Base-by-base conservation (phyloP, 192 early-diverging fungal genomes). In the Allomyces arbusculus region DNA sequence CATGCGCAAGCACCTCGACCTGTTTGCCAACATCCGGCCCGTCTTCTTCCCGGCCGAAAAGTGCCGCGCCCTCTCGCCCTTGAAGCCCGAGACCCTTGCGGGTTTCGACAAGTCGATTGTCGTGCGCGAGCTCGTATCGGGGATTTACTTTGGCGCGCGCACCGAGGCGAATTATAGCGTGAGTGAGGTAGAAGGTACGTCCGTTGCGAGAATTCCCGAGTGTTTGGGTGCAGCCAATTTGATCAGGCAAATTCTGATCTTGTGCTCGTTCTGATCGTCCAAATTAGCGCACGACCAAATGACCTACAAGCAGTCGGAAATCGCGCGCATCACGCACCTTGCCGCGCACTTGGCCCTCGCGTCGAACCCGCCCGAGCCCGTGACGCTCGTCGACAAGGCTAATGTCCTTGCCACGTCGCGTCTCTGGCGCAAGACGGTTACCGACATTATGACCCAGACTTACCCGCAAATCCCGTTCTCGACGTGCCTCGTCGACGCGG, bases 381-480 rank as follows among this genome's bases (percentile, higher is more conserved):
- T 99, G 71, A 94, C 91, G 69, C 95, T 92, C 24, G 89, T 99
- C 66, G 95, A 99, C 83, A 99, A 99, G 80, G 94, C 94, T 65
- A 99, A 99, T 73, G 95, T 99, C 2, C 79, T 97, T 62, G 95
- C 95, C 24, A 89, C 93, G 1, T 99, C 95, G 22, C 87, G 95
- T 73, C 85, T 99, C 64, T 99, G 95, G 95, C 88, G 94, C 68
- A 86, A 85, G 67, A 86, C 87, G 23, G 95, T 97, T 23, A 91
- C 90, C 1, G 88, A 95, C 65, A 91, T 88, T 12, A 76, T 99
- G 33, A 72, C 78, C 61, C 85, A 83, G 68, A 93, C 97, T 72
- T 99, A 88, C 81, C 95, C 95, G 61, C 76, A 81, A 33, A 77
- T 99, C 72, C 78, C 79, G 67, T 80, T 95, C 61, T 80, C 84